These are phyloP conservation scores for Hydnum rufescens DNA, from an alignment of 768 basidiomycete genomes.

Conservation along the genomic window DNA sequence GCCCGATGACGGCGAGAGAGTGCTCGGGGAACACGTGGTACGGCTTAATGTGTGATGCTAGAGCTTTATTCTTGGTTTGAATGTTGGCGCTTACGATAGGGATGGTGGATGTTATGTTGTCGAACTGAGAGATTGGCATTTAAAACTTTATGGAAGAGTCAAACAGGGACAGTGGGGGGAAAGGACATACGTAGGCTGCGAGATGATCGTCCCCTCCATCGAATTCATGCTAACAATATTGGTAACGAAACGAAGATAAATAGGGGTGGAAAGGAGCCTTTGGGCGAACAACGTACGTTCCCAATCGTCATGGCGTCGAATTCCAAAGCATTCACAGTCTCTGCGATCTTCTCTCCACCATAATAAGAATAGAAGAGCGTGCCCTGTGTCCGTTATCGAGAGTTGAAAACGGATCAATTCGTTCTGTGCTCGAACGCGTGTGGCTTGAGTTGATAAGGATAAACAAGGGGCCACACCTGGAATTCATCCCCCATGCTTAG, in stretches of 20 bases:
- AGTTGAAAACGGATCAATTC: neutral
- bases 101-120: constrained; percentile 25
- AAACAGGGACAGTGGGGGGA: neutral
- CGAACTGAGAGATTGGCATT: constrained; percentile 11
- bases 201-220: constrained; percentile 25
- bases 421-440: neutral
- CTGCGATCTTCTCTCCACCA: constrained; percentile 25
- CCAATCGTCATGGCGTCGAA: constrained; percentile 28
- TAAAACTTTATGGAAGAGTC: neutral
- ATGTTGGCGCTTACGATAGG: constrained; percentile 29
- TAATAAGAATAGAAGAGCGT: constrained; percentile 28
- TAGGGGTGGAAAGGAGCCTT: no score
- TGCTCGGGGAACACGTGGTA: constrained; percentile 24
- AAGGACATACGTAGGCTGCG: constrained; percentile 15
- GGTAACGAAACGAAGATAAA: neutral
- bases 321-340: constrained; percentile 24
- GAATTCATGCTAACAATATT: constrained; percentile 21
- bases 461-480: constrained; percentile 13
- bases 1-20: constrained; percentile 24
- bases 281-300: constrained; percentile 16
- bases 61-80: constrained; percentile 17
- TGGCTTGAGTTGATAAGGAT: neutral
- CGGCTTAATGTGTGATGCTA: constrained; percentile 20
- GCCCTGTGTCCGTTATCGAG: no score
- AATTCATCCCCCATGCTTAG: constrained; percentile 31